Evolutionary conservation across 345 rosid genomes (phyloP).

Genomic region (Eutrema yunnanense): DNA sequence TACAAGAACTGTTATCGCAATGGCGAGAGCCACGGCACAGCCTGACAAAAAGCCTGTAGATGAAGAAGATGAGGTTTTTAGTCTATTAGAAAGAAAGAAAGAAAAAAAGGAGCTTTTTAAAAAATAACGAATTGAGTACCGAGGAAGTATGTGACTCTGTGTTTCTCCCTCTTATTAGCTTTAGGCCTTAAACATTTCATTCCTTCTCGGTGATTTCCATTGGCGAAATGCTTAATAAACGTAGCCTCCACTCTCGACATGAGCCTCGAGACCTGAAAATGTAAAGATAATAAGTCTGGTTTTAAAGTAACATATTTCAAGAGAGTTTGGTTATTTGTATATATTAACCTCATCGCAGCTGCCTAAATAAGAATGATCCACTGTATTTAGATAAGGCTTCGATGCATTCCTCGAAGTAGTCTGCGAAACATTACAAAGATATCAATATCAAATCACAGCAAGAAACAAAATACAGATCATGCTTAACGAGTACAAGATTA

Average conservation of each 20-base stretch:
- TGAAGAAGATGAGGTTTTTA: conserved; percentile 5
- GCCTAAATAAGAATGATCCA: conserved; percentile 62
- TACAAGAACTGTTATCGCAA: conserved; percentile 43
- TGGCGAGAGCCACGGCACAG: conserved; percentile 52
- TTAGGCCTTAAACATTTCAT: conserved; percentile 55
- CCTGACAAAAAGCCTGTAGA: conserved; percentile 59
- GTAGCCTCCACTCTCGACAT: conserved; percentile 59
- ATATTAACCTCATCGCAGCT: conserved; percentile 65
- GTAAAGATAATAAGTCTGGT: neutral
- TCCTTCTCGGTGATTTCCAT: conserved; percentile 66
- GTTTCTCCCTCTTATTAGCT: conserved; percentile 50
- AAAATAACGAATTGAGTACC: conserved; percentile 34
- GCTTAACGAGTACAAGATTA: neutral
- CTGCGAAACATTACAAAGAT: conserved; percentile 27
- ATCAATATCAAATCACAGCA: neutral
- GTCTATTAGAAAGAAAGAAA: neutral
- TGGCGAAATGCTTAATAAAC: conserved; percentile 66
- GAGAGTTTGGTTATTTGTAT: neutral
- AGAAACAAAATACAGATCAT: neutral
- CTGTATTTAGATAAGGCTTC: conserved; percentile 47
- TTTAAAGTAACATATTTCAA: neutral
- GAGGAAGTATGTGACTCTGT: conserved; percentile 52
- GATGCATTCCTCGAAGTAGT: conserved; percentile 53
- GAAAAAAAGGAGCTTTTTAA: neutral
- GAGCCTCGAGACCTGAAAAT: conserved; percentile 50